Percentiles rank a stretch among this genome's conserved stretches.
These are phyloP conservation scores for Rhynchosporium secalis DNA, from an alignment of 2,329 filamentous ascomycete species.

Conservation along the genomic window DNA sequence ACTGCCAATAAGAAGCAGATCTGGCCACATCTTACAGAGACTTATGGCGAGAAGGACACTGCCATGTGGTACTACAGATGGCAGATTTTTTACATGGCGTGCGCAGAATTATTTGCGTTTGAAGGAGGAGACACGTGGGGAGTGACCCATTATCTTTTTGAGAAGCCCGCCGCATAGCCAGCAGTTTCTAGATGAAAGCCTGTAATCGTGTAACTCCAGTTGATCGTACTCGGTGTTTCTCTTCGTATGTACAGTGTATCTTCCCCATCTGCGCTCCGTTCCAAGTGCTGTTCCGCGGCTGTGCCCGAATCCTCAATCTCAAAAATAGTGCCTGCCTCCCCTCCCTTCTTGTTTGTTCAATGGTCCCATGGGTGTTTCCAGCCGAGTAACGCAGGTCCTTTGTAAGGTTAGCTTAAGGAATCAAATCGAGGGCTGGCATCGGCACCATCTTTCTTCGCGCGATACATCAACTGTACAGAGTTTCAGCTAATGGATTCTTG, in stretches of 20 bases:
- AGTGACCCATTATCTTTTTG: slow-evolving; percentile 65
- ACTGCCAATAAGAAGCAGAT: slow-evolving; percentile 57
- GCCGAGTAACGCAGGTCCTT: slow-evolving; percentile 76
- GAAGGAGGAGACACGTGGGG: slow-evolving; percentile 68
- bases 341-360: slow-evolving; percentile 47
- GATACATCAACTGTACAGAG: slow-evolving; percentile 79
- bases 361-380: slow-evolving; percentile 98
- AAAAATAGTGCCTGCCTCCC: background rate
- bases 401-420: slow-evolving; percentile 24
- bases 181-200: slow-evolving; percentile 1
- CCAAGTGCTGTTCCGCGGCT: background rate
- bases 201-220: slow-evolving; percentile 5
- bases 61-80: slow-evolving; percentile 67
- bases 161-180: slow-evolving; percentile 47
- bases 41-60: slow-evolving; percentile 61
- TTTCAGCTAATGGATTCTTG: slow-evolving; percentile 20
- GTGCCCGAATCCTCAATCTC: background rate
- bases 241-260: slow-evolving; percentile 22
- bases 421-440: background rate
- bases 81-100: slow-evolving; percentile 73
- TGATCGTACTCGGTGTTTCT: slow-evolving; percentile 7
- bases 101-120: slow-evolving; percentile 67
- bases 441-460: slow-evolving; percentile 89
- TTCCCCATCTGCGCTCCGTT: background rate
- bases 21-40: slow-evolving; percentile 64